Percentiles rank a stretch among this genome's conserved stretches.
These are phyloP conservation scores for Suillus bovinus DNA, from an alignment of 768 basidiomycete species.

Conservation along the genomic window DNA sequence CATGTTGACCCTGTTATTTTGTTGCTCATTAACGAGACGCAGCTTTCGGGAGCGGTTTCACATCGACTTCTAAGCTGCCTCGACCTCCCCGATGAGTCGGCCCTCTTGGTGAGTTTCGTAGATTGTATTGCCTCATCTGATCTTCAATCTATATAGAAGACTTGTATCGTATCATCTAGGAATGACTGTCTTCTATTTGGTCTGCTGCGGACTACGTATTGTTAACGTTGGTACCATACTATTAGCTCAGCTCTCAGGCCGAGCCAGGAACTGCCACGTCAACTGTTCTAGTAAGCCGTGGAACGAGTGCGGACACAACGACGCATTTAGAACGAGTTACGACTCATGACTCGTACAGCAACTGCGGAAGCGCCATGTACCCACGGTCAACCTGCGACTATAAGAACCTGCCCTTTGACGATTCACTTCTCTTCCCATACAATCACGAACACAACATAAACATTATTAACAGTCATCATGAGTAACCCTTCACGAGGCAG, in stretches of 20 bases:
- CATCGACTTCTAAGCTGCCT: not conserved
- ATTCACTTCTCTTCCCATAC: not conserved
- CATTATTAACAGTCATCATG: not conserved
- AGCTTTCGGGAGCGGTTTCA: not conserved
- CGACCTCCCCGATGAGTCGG: not conserved
- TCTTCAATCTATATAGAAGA: not conserved
- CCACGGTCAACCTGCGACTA: not conserved
- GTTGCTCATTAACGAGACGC: not conserved
- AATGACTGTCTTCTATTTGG: not conserved
- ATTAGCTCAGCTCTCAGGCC: not conserved
- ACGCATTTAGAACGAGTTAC: not conserved
- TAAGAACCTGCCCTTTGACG: not conserved
- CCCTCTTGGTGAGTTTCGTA: not conserved
- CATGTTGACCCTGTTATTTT: no score
- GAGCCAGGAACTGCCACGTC: not conserved
- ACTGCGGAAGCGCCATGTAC: not conserved
- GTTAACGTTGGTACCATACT: not conserved
- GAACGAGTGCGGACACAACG: not conserved
- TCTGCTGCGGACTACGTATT: not conserved
- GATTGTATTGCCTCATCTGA: not conserved
- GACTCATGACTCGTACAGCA: not conserved
- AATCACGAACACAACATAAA: not conserved
- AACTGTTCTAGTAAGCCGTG: not conserved
- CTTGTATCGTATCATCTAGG: not conserved
- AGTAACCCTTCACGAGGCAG: constrained; percentile 12